phyloP scores from a whole-genome alignment of 495 filamentous ascomycete species.

The Jackrogersella minutella region DNA sequence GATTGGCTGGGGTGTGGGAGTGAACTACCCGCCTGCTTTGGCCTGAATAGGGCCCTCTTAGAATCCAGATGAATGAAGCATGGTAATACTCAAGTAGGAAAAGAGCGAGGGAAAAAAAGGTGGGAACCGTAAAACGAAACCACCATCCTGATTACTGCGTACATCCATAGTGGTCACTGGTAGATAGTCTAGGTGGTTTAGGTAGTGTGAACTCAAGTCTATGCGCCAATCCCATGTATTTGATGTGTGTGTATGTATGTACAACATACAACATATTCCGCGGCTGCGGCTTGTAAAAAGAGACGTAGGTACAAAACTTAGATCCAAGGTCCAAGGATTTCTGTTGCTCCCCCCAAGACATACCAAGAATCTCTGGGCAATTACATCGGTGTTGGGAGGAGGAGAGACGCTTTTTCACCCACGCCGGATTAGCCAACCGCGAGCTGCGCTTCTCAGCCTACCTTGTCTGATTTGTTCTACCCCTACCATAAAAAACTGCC shows the following conservation, averaged over 20 bases:
- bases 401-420: conserved; percentile 24
- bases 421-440: conserved; percentile 32
- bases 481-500: conserved; percentile 21
- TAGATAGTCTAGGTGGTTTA: background rate
- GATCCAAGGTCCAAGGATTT: conserved; percentile 1
- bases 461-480: conserved; percentile 18
- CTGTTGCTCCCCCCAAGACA: conserved; percentile 13
- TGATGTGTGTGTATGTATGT: background rate
- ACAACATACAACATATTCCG: conserved; percentile 33
- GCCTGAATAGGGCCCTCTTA: conserved; percentile 24
- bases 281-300: conserved; percentile 35
- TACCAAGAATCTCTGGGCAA: conserved; percentile 44
- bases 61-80: conserved; percentile 40
- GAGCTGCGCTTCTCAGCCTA: conserved; percentile 31
- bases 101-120: conserved; percentile 44
- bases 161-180: background rate
- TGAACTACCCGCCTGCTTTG: conserved; percentile 38
- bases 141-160: conserved; percentile 38
- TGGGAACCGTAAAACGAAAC: conserved; percentile 40
- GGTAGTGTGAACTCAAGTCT: conserved; percentile 19
- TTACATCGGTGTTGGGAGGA: conserved; percentile 42
- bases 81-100: conserved; percentile 44
- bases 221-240: background rate
- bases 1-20: conserved; percentile 31
- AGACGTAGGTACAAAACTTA: conserved; percentile 11